A percentile compares a stretch with the other conserved stretches of the same genome.
Evolutionary conservation across 2,329 filamentous ascomycete genomes (phyloP).

Genomic region (Talaromyces funiculosus): DNA sequence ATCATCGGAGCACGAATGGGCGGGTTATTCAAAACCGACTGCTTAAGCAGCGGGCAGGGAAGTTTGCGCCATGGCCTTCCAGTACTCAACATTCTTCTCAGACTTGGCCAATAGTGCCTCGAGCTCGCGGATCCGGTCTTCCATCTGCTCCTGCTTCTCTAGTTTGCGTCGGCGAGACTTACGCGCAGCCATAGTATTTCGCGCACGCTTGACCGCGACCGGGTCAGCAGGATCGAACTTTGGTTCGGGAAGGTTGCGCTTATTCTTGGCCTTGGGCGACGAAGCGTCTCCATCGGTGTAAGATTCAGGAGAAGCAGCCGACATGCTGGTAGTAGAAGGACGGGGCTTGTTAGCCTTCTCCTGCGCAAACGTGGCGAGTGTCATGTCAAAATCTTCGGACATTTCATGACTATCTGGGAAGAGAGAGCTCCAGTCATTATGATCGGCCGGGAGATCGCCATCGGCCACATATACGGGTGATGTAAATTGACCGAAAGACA

Average conservation of each 20-base stretch:
- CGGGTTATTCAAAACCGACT: not conserved
- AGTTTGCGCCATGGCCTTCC: not conserved
- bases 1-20: not conserved
- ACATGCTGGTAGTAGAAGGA: not conserved
- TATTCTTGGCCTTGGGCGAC: slow-evolving; percentile 1
- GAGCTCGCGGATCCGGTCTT: slow-evolving; percentile 66
- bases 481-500: slow-evolving; percentile 62
- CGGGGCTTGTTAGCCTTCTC: not conserved
- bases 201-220: slow-evolving; percentile 76
- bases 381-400: slow-evolving; percentile 30
- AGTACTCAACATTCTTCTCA: slow-evolving; percentile 16
- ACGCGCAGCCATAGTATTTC: slow-evolving; percentile 87
- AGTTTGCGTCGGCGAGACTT: slow-evolving; percentile 88
- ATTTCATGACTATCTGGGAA: slow-evolving; percentile 26
- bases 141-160: slow-evolving; percentile 66
- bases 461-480: slow-evolving; percentile 68
- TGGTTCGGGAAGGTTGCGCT: not conserved
- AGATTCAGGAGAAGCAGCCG: slow-evolving; percentile 2
- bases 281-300: not conserved
- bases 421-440: slow-evolving; percentile 65
- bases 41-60: not conserved
- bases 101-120: slow-evolving; percentile 42
- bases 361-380: slow-evolving; percentile 18
- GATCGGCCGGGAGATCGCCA: slow-evolving; percentile 48
- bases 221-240: slow-evolving; percentile 4